Evolutionary conservation across 148 eudicot genomes (phyloP).

Genomic region (Bassia scoparia): DNA sequence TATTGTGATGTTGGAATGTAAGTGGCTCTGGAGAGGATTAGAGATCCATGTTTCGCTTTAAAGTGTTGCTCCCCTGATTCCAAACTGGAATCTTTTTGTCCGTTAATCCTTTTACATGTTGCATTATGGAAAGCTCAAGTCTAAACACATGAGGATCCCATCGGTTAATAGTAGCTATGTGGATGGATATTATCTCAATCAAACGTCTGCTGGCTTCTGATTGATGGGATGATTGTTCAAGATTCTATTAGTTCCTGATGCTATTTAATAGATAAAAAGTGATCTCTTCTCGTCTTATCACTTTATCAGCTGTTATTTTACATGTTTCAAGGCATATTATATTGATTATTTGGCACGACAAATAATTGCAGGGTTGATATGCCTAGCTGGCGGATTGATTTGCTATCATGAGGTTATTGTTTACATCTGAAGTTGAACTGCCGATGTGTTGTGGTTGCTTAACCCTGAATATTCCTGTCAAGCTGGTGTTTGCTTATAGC

Average conservation of each 20-base stretch:
- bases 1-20: constrained; percentile 10
- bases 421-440: constrained; percentile 91
- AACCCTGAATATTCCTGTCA: constrained; percentile 47
- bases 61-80: constrained; percentile 5
- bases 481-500: constrained; percentile 51
- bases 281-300: constrained; percentile 28
- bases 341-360: constrained; percentile 88
- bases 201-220: constrained; percentile 5
- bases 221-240: constrained; percentile 5
- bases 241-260: constrained; percentile 1
- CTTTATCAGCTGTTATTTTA: constrained; percentile 32
- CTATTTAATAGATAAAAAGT: background rate
- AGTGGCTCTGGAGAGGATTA: constrained; percentile 1
- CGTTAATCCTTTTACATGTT: constrained; percentile 11
- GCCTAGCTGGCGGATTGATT: constrained; percentile 96
- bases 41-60: constrained; percentile 3
- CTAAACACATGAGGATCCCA: constrained; percentile 1
- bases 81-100: background rate
- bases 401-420: constrained; percentile 89
- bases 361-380: constrained; percentile 99
- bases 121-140: constrained; percentile 9
- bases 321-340: constrained; percentile 36
- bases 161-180: constrained; percentile 1
- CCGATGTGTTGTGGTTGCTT: constrained; percentile 76
- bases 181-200: constrained; percentile 5